Evolutionary conservation across 2,329 filamentous ascomycete species (phyloP), one percentile per base, ranked within the genome.

Genomic region (Apiospora pterosperma): DNA sequence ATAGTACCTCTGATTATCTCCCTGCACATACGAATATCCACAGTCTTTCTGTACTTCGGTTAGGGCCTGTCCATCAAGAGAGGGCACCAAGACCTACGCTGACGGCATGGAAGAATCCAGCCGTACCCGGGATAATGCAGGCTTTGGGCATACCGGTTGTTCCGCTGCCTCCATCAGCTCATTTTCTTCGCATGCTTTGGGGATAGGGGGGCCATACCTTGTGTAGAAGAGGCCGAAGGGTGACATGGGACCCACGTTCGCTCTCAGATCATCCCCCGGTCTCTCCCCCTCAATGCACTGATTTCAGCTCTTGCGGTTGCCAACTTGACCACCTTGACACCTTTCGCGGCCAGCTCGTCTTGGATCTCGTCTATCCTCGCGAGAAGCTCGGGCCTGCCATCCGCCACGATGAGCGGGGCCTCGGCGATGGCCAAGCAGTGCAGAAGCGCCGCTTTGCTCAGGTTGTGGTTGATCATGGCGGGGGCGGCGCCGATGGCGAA

Each of bases 61-160:
- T 21, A 39, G 39, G 6, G 19, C 19, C 36, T 25, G 23, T 42
- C 12, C 39, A 14, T 21, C 25, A 16, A 34, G 2, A 19, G 5
- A 6, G 44, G 1, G 16, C 25, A 11, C 25, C n/a, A 2, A 39
- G 4, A 59, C 64, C 5, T 62, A 66, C 36, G 78, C 81, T 63
- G 74, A 67, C 67, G 48, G 70, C 73, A 36, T 72, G 67, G 25
- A 67, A 64, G 63, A 76, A 80, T 0, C 73, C 75, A 21, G 77
- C 80, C 2, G 79, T 76, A 10, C 84, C 82, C 21, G 85, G 85
- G 69, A 91, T 88, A 0, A 83, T 75, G 69, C 88, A 90, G 1
- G 88, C 91, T 75, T 94, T 94, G 12, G 91, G 90, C 68, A 92
- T 76, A 2, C 91, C 91, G 0, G 91, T 93, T 0, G 91, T 93